Evolutionary conservation across 495 filamentous ascomycete genomes (phyloP).

Genomic region (Aspergillus sparsus): DNA sequence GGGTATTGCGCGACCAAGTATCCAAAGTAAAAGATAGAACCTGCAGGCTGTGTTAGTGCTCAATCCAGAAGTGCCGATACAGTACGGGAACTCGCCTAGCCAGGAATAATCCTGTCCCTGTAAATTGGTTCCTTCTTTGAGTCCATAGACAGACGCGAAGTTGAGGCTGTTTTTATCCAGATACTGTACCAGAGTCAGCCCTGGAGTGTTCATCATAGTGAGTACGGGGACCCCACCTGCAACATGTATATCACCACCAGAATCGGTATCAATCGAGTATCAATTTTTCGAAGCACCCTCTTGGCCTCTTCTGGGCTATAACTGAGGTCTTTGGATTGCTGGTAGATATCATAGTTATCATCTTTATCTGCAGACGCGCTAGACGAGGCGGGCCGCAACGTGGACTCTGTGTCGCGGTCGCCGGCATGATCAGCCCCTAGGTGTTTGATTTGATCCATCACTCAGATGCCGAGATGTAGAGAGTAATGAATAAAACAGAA

Average conservation of each 20-base stretch:
- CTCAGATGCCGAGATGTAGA: background rate
- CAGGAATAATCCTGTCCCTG: slow-evolving; percentile 60
- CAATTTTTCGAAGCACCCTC: slow-evolving; percentile 55
- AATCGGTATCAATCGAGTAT: slow-evolving; percentile 54
- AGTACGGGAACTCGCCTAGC: slow-evolving; percentile 35
- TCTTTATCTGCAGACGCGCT: background rate
- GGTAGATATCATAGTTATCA: background rate
- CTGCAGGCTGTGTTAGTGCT: slow-evolving; percentile 13
- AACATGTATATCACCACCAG: slow-evolving; percentile 57
- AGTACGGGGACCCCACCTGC: slow-evolving; percentile 21
- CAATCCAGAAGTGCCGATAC: background rate
- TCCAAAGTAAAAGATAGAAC: slow-evolving; percentile 60
- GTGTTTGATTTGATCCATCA: background rate
- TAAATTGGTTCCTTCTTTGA: slow-evolving; percentile 53
- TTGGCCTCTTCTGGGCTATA: slow-evolving; percentile 50
- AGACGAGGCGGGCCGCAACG: background rate
- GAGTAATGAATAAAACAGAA: background rate
- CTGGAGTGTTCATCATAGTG: background rate
- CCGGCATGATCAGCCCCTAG: background rate
- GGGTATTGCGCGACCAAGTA: slow-evolving; percentile 54
- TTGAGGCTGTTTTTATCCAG: slow-evolving; percentile 63
- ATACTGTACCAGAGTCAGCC: background rate
- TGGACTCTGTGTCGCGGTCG: background rate
- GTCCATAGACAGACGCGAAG: slow-evolving; percentile 60
- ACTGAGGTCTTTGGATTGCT: slow-evolving; percentile 5